Percentiles rank a stretch among this genome's conserved stretches.
These are phyloP conservation scores for Penstemon eatonii DNA, from an alignment of 257 asterid genomes.

Conservation along the genomic window DNA sequence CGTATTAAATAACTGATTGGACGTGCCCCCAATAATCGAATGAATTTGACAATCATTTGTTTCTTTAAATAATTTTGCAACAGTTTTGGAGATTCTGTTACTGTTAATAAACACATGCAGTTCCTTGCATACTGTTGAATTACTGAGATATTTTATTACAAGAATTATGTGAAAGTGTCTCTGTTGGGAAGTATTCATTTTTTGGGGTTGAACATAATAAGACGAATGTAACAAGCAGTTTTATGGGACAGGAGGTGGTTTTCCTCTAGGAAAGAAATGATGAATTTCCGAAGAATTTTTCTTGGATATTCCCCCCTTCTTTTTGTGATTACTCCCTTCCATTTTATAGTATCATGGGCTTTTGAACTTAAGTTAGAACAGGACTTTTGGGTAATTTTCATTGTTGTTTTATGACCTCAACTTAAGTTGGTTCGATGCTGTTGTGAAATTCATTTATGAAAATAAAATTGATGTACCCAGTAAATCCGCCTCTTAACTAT, in stretches of 20 bases:
- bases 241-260: not conserved
- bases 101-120: not conserved
- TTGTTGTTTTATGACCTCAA: not conserved
- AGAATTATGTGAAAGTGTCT: slow-evolving; percentile 9
- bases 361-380: not conserved
- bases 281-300: not conserved
- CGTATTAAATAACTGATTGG: not conserved
- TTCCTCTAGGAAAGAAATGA: slow-evolving; percentile 15
- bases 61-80: not conserved
- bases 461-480: not conserved
- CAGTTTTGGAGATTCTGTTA: not conserved
- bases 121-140: not conserved
- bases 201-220: slow-evolving; percentile 17
- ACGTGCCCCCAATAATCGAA: not conserved
- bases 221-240: not conserved
- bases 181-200: not conserved
- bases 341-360: slow-evolving; percentile 10
- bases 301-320: not conserved
- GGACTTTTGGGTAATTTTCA: not conserved
- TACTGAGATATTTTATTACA: not conserved
- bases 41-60: slow-evolving; percentile 3
- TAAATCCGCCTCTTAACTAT: slow-evolving; percentile 10
- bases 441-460: not conserved
- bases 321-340: not conserved
- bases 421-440: slow-evolving; percentile 3